Evolutionary conservation across 2,329 filamentous ascomycete species (phyloP), one percentile per base, ranked within the genome.

Genomic region (Pseudocercospora pini-densiflorae): DNA sequence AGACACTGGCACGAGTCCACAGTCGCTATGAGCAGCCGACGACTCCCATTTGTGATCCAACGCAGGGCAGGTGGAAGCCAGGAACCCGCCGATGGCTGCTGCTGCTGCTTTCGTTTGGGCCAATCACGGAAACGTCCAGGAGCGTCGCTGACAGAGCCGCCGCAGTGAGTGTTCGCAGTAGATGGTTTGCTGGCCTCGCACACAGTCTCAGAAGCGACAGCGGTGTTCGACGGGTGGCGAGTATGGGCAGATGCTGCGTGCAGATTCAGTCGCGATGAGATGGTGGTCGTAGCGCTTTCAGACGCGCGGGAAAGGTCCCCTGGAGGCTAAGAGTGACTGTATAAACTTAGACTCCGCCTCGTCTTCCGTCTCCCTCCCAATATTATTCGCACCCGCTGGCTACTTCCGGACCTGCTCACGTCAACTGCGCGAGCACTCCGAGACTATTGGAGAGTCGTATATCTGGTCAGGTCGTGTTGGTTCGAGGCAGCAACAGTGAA

Each of bases 1-100:
- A 71, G 71, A 72, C 70, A 66, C 69, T 70, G 72, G 73, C 70
- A 67, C 68, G 62, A 62, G 71, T 70, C 73, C 74, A 68, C 66
- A 71, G 68, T 59, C 62, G 63, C 60, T 54, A 57, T 62, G 68
- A 63, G 65, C 61, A 63, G 61, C 58, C 62, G 64, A 61, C 63
- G 66, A 67, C 71, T 73, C 72, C 71, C 70, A 73, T 72, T 69
- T 71, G 72, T 64, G 51, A 65, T 53, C 33, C 57, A 61, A 62
- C 43, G 64, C 29, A 49, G 29, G 43, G 62, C 27, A 47, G 62
- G 49, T 62, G 64, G 59, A 54, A 65, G 63, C 59, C 33, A 54
- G 62, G 64, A 61, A 54, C 61, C 45, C 53, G 64, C 49, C 53
- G n/a, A 43, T 36, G 51, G 62, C 49, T 58, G 66, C 43, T 59